Conservation (phyloP, 2,329 filamentous ascomycete genomes). For the Penicillium sp. region DNA sequence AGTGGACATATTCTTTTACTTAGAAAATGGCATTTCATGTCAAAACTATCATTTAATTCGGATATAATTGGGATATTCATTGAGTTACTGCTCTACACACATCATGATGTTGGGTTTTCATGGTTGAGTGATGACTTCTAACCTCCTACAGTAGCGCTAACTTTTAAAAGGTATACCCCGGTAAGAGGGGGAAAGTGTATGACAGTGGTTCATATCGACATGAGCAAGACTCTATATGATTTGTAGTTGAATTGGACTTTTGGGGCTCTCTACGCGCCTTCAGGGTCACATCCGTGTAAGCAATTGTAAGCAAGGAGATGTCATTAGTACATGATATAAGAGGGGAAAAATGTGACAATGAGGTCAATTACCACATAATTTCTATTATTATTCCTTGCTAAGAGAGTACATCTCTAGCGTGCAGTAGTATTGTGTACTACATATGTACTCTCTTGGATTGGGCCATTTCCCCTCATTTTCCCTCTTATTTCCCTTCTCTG, state of each 20-base stretch:
- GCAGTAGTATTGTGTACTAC: not conserved
- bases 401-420: conserved; percentile 2
- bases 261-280: not conserved
- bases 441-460: not conserved
- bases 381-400: not conserved
- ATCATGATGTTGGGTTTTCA: not conserved
- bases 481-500: not conserved
- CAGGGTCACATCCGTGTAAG: not conserved
- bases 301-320: not conserved
- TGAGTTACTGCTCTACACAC: not conserved
- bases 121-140: not conserved
- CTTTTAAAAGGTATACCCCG: not conserved
- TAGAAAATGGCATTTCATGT: too few species aligned
- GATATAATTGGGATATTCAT: not conserved
- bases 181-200: not conserved
- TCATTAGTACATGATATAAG: not conserved
- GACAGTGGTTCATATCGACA: not conserved
- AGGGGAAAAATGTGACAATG: not conserved
- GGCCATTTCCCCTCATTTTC: conserved; percentile 4
- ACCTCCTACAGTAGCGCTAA: not conserved
- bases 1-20: not conserved
- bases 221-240: not conserved
- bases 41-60: not conserved
- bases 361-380: conserved; percentile 7
- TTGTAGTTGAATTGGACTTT: not conserved